A percentile compares a stretch with the other conserved stretches of the same genome.
These are phyloP conservation scores for Paspalum vaginatum DNA, from an alignment of 176 grass and related monocot genomes.

Conservation along the genomic window DNA sequence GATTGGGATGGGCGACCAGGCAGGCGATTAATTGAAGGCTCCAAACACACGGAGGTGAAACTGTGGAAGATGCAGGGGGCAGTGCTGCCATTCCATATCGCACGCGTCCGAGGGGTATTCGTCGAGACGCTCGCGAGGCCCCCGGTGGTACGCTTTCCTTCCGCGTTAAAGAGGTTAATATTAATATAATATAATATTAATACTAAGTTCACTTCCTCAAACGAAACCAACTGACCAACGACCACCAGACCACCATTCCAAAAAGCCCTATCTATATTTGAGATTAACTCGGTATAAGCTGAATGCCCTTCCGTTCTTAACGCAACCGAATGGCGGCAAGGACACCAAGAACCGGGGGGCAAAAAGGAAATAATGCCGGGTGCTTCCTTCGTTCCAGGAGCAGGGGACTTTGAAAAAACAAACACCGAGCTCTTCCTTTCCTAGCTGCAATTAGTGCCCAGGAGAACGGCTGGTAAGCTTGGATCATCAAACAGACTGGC, in stretches of 20 bases:
- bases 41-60: too few relatives aligned
- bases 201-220: conserved; percentile 2
- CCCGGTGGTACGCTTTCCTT: too few relatives aligned
- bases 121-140: too few relatives aligned
- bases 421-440: conserved; percentile 58
- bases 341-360: conserved; percentile 10
- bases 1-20: too few relatives aligned
- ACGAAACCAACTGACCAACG: conserved; percentile 4
- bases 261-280: conserved; percentile 49
- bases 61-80: too few relatives aligned
- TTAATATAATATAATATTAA: too few relatives aligned
- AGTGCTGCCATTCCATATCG: too few relatives aligned
- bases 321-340: conserved; percentile 26
- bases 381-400: conserved; percentile 44
- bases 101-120: too few relatives aligned
- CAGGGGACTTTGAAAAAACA: conserved; percentile 34
- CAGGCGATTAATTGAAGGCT: too few relatives aligned
- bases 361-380: conserved; percentile 30
- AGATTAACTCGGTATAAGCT: conserved; percentile 47
- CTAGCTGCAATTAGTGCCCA: conserved; percentile 50
- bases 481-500: conserved; percentile 4
- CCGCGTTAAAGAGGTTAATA: too few relatives aligned
- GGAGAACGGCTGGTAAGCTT: conserved; percentile 31
- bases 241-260: conserved; percentile 22
- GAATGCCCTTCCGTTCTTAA: conserved; percentile 46